Base-by-base conservation (phyloP, 371 early-diverging fungal genomes). In the Mortierella sp. region DNA sequence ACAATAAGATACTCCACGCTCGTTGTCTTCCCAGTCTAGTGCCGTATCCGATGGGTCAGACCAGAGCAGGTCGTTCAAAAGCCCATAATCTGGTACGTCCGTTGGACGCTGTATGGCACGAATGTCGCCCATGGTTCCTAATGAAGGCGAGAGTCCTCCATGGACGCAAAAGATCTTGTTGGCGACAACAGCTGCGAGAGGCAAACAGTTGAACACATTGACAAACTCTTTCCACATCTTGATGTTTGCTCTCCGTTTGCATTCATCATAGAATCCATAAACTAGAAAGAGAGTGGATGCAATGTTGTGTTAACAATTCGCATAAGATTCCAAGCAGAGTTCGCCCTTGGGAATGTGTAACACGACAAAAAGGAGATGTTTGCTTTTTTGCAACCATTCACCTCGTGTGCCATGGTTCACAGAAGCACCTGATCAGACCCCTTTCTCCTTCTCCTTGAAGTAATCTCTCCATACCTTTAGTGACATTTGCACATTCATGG, bases 201-300 rank as follows among this genome's bases (percentile, higher is more conserved):
- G 99, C 52, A 99, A 82, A 58, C 96, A 95, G 81, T 99, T 99
- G 87, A 99, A 99, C 30, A 94, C 94, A 76, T 98, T 98, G 0
- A 97, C 96, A 84, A 99, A 99, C 2, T 90, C 88, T 82, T 95
- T 96, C 99, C 99, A 99, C 64, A 98, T 89, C 74, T 96, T 96
- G 54, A 94, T 86, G 71, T 89, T 96, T 58, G 92, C 91, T 63
- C 99, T 85, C 64, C 99, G 93, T 81, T 99, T 99, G 87, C 98
- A 97, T 83, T 99, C 99, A 72, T 99, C 99, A 80, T 97, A 99
- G 81, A 99, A 99, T 3, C 99, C 99, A 72, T 99, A 99, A 28
- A 99, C 81, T 78, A 63, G n/a, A 38, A 14, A 28, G 51, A 27
- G 30, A 14, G n/a, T 12, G 16, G n/a, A 50, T 50, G 26, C 46